Conservation (phyloP, 202 grass and related monocot species). For the Cymbopogon flexuosus region DNA sequence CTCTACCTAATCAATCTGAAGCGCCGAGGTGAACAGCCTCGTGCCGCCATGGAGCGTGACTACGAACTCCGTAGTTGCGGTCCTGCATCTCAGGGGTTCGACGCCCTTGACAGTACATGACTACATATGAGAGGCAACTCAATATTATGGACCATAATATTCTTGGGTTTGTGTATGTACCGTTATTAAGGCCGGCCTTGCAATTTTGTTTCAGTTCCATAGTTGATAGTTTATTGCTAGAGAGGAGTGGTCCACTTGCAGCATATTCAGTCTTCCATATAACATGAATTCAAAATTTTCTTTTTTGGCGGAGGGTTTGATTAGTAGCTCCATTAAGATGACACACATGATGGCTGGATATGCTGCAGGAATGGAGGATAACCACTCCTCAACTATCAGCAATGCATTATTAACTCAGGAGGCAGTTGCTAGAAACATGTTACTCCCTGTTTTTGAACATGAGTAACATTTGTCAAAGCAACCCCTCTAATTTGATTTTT, state of each 20-base stretch:
- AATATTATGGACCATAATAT: background rate
- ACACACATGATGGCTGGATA: background rate
- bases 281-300: background rate
- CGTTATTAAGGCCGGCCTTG: background rate
- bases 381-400: background rate
- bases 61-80: too few species aligned
- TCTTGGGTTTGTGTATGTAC: background rate
- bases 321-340: background rate
- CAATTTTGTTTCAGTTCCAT: background rate
- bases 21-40: too few species aligned
- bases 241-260: constrained; percentile 10
- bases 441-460: background rate
- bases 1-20: too few species aligned
- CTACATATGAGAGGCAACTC: too few species aligned
- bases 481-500: background rate
- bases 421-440: background rate
- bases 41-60: too few species aligned
- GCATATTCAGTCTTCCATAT: background rate
- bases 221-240: constrained; percentile 10
- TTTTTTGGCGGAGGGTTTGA: background rate
- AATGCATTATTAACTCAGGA: background rate
- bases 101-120: too few species aligned
- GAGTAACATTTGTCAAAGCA: background rate
- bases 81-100: too few species aligned
- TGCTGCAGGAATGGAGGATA: background rate